Conservation (phyloP, 257 asterid genomes). For the Salvia miltiorrhiza region DNA sequence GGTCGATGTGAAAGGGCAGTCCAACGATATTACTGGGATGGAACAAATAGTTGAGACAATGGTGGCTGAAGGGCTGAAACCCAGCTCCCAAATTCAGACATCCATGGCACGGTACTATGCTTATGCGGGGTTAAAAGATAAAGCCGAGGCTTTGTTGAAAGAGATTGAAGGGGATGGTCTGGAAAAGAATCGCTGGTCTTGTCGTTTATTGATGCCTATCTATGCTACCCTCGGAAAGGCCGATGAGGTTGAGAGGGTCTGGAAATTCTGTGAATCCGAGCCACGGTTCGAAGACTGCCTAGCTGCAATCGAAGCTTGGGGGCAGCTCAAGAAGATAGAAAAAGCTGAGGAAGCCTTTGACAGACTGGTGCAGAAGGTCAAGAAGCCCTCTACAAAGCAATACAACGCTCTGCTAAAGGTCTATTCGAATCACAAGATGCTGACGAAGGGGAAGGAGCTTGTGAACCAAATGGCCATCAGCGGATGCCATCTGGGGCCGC, state of each 20-base stretch:
- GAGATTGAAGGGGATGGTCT: conserved; percentile 58
- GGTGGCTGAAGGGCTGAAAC: conserved; percentile 58
- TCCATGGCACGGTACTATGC: conserved; percentile 48
- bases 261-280: conserved; percentile 56
- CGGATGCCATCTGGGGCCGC: conserved; percentile 51
- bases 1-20: conserved; percentile 54
- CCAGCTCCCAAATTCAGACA: conserved; percentile 27
- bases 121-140: conserved; percentile 44
- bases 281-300: conserved; percentile 40
- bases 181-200: conserved; percentile 43
- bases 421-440: conserved; percentile 53
- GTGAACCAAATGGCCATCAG: conserved; percentile 60
- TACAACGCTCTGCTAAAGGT: conserved; percentile 45
- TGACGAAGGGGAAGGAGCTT: conserved; percentile 67
- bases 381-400: conserved; percentile 36
- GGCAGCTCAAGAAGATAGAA: conserved; percentile 48
- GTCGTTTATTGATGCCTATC: conserved; percentile 45
- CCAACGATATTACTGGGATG: conserved; percentile 64
- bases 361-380: conserved; percentile 29
- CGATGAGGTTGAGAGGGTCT: conserved; percentile 62
- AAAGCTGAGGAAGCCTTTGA: conserved; percentile 70
- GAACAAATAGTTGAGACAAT: conserved; percentile 64
- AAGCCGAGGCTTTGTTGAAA: conserved; percentile 56
- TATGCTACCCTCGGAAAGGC: conserved; percentile 68
- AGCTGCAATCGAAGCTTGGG: conserved; percentile 75